Percentiles rank a stretch among this genome's conserved stretches.
These are phyloP conservation scores for Penicillium bialowiezense DNA, from an alignment of 495 filamentous ascomycete species.

Conservation along the genomic window DNA sequence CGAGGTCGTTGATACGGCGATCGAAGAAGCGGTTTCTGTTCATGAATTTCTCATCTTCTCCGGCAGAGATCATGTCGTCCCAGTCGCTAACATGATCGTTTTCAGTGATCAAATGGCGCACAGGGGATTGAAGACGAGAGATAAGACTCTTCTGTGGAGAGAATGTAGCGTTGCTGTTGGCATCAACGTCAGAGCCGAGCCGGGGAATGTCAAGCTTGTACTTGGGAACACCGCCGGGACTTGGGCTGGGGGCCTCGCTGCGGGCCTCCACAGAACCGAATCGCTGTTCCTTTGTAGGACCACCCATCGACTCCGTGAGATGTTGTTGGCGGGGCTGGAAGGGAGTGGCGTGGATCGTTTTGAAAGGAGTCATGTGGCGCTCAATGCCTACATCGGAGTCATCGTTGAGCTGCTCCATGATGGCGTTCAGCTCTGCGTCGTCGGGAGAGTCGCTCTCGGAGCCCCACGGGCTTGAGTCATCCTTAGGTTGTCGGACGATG, in stretches of 20 bases:
- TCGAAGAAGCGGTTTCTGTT: conserved; percentile 79
- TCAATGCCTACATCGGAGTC: conserved; percentile 72
- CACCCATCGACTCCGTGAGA: conserved; percentile 32
- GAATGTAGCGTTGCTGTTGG: conserved; percentile 35
- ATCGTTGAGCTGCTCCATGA: conserved; percentile 79
- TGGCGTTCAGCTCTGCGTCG: conserved; percentile 77
- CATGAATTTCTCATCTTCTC: conserved; percentile 76
- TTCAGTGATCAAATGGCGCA: conserved; percentile 65
- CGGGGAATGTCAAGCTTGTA: conserved; percentile 45
- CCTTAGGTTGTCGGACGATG: background rate
- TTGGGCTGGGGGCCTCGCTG: conserved; percentile 76
- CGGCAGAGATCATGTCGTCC: conserved; percentile 80
- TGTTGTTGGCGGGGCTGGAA: conserved; percentile 35
- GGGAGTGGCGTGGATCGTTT: conserved; percentile 11
- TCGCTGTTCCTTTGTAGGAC: conserved; percentile 54
- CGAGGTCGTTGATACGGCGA: conserved; percentile 77
- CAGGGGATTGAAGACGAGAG: conserved; percentile 48
- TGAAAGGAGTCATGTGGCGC: conserved; percentile 46
- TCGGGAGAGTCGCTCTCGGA: conserved; percentile 48
- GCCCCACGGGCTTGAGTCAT: conserved; percentile 15
- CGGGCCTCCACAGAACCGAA: conserved; percentile 54
- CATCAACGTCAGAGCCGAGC: conserved; percentile 40
- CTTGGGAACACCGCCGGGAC: conserved; percentile 57
- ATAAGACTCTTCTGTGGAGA: conserved; percentile 38
- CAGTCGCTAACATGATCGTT: conserved; percentile 79